These are phyloP conservation scores for Limonium bicolor DNA, from an alignment of 148 eudicot species.

Conservation along the genomic window DNA sequence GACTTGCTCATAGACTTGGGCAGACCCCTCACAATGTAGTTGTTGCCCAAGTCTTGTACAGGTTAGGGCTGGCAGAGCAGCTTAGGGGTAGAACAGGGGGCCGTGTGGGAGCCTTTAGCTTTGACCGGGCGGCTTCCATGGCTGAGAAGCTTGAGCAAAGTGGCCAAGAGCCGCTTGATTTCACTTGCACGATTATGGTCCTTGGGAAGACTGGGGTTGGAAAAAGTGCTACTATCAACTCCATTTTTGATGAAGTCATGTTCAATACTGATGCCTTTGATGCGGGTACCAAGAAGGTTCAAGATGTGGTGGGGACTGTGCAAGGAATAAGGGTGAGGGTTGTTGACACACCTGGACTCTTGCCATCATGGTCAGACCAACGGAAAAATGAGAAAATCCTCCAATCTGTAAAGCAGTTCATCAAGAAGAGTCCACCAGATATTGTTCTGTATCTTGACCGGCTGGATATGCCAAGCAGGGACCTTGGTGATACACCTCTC, in stretches of 20 bases:
- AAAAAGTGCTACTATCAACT: slow-evolving; percentile 94
- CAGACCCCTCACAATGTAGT: slow-evolving; percentile 98
- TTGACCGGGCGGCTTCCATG: slow-evolving; percentile 96
- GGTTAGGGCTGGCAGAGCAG: slow-evolving; percentile 93
- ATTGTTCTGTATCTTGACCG: slow-evolving; percentile 82
- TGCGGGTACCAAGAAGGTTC: slow-evolving; percentile 71
- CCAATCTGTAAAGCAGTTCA: slow-evolving; percentile 62
- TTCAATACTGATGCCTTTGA: slow-evolving; percentile 82
- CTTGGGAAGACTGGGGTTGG: slow-evolving; percentile 96
- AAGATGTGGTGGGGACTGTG: slow-evolving; percentile 91
- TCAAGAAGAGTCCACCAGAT: slow-evolving; percentile 80
- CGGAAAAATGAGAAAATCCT: slow-evolving; percentile 75
- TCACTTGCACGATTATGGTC: slow-evolving; percentile 95
- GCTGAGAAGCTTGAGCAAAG: slow-evolving; percentile 90
- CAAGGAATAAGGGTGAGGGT: slow-evolving; percentile 89
- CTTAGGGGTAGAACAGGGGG: slow-evolving; percentile 82
- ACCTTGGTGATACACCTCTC: slow-evolving; percentile 74
- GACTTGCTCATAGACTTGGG: slow-evolving; percentile 92
- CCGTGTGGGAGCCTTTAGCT: slow-evolving; percentile 74
- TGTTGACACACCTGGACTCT: slow-evolving; percentile 92
- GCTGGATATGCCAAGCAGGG: slow-evolving; percentile 87
- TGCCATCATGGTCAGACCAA: slow-evolving; percentile 77
- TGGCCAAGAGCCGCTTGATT: slow-evolving; percentile 80
- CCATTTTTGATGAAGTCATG: slow-evolving; percentile 77
- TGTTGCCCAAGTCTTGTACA: slow-evolving; percentile 93